A percentile compares a stretch with the other conserved stretches of the same genome.
Conservation (phyloP, 116 monocot species). For the Papilionanthe hybrid region DNA sequence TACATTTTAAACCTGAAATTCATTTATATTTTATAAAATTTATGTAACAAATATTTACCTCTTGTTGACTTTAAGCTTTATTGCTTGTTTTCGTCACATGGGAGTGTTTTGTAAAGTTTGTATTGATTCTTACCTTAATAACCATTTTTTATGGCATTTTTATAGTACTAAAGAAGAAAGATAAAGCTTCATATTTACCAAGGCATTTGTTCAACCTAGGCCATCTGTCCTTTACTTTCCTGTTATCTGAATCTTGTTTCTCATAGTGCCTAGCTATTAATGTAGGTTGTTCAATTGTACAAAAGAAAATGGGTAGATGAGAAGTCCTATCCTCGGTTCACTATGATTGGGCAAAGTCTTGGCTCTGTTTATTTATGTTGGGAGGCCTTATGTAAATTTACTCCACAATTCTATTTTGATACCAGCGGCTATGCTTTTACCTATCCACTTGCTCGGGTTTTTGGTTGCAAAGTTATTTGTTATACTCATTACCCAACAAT, state of each 20-base stretch:
- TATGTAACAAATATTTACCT: not conserved
- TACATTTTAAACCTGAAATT: not conserved
- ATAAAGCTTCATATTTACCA: not conserved
- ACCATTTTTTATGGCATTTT: not conserved
- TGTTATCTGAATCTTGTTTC: not conserved
- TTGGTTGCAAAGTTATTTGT: constrained; percentile 90
- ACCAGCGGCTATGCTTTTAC: constrained; percentile 99
- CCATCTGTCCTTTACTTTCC: not conserved
- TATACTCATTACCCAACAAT: constrained; percentile 98
- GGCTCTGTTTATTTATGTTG: constrained; percentile 86
- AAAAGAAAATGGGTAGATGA: constrained; percentile 92
- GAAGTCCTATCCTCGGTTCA: constrained; percentile 72
- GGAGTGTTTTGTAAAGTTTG: not conserved
- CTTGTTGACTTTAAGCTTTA: not conserved
- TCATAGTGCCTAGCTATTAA: constrained; percentile 2
- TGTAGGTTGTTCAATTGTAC: constrained; percentile 62
- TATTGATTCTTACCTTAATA: not conserved
- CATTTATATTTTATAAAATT: not conserved
- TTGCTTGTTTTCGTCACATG: not conserved
- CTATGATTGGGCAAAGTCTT: constrained; percentile 94
- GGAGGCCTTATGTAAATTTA: constrained; percentile 82
- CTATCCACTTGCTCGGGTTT: constrained; percentile 84
- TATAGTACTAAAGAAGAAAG: not conserved
- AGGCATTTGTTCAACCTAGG: not conserved
- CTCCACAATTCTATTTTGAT: constrained; percentile 78